Percentiles rank a stretch among this genome's conserved stretches.
These are phyloP conservation scores for Tricholoma sp. DNA, from an alignment of 768 basidiomycete genomes.

Conservation along the genomic window DNA sequence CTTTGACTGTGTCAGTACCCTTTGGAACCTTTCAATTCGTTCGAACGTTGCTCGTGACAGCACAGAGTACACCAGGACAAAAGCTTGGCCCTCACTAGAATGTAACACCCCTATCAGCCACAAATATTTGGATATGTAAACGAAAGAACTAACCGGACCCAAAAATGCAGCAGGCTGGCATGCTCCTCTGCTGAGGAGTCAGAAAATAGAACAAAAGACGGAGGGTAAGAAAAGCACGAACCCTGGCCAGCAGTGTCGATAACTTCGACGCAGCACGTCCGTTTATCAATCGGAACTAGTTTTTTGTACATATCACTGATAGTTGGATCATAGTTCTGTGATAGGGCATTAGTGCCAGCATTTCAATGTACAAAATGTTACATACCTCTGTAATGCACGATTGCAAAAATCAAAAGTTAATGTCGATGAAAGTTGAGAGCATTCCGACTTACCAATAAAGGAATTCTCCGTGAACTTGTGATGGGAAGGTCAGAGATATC, in stretches of 20 bases:
- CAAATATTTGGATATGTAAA: neutral
- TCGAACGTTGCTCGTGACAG: slow-evolving; percentile 3
- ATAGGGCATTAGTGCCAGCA: neutral
- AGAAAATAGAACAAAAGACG: neutral
- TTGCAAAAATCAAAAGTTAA: neutral
- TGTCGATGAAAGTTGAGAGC: neutral
- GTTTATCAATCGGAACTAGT: neutral
- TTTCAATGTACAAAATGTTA: neutral
- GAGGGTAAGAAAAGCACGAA: neutral
- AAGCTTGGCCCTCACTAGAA: slow-evolving; percentile 1
- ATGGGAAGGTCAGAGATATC: neutral
- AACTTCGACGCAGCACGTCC: neutral
- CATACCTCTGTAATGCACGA: neutral
- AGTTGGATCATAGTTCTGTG: neutral
- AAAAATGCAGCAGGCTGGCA: neutral
- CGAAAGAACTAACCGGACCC: neutral
- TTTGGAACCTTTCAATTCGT: neutral
- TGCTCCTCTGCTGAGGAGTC: neutral
- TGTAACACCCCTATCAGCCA: neutral
- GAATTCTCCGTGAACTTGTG: neutral
- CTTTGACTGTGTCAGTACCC: neutral
- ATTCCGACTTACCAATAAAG: neutral
- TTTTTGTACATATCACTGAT: neutral
- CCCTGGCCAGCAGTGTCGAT: slow-evolving; percentile 2
- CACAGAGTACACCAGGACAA: slow-evolving; percentile 3